These are phyloP conservation scores for Phytophthora aleatoria DNA, from an alignment of 352 stramenopile genomes.

Conservation along the genomic window DNA sequence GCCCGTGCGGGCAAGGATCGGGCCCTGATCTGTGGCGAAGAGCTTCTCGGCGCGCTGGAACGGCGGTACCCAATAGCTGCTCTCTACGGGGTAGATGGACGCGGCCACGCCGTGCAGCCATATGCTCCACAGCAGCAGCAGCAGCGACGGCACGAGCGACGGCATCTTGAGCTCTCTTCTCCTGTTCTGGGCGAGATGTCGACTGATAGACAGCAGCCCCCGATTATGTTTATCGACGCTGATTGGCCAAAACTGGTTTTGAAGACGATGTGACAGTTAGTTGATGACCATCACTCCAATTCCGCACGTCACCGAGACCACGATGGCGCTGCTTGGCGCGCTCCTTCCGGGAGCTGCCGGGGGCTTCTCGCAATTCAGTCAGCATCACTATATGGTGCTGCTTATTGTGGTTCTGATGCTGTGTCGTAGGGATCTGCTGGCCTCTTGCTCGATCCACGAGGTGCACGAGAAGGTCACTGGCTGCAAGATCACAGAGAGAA, in stretches of 20 bases:
- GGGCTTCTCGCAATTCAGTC: constrained; percentile 3
- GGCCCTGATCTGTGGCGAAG: constrained; percentile 75
- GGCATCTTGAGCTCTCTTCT: constrained; percentile 22
- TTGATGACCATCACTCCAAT: constrained; percentile 38
- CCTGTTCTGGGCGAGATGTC: constrained; percentile 7
- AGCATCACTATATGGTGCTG: constrained; percentile 8
- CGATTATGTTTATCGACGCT: constrained; percentile 1
- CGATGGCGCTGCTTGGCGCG: constrained; percentile 12
- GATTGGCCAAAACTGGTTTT: constrained; percentile 10
- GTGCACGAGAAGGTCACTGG: constrained; percentile 60
- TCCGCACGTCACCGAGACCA: neutral
- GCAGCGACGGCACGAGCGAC: constrained; percentile 16
- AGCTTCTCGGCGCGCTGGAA: constrained; percentile 89
- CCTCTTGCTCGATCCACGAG: constrained; percentile 61
- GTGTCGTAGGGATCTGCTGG: constrained; percentile 33
- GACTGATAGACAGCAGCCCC: neutral
- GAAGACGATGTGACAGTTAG: constrained; percentile 49
- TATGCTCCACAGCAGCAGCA: constrained; percentile 23
- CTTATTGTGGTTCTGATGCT: constrained; percentile 38
- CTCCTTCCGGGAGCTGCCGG: neutral
- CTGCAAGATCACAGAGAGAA: constrained; percentile 73
- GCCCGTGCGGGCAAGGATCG: constrained; percentile 62
- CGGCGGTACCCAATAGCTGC: constrained; percentile 73
- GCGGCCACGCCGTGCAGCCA: constrained; percentile 26
- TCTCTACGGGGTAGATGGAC: constrained; percentile 78